A percentile compares a stretch with the other conserved stretches of the same genome.
These are phyloP conservation scores for Nemania sp. DNA, from an alignment of 2,329 filamentous ascomycete species.

Conservation along the genomic window DNA sequence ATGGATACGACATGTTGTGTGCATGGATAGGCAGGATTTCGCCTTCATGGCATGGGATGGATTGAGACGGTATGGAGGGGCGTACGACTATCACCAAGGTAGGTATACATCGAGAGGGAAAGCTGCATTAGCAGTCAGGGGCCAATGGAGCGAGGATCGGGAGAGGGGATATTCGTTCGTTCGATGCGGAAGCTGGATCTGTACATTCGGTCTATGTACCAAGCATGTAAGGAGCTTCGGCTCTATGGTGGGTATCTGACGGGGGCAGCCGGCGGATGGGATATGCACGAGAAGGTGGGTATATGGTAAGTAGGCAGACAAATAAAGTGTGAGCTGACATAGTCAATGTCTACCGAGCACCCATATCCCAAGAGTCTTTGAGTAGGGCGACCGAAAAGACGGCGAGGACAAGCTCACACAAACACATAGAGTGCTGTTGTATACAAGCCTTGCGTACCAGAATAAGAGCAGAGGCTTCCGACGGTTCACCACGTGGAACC, in stretches of 20 bases:
- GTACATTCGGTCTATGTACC: constrained; percentile 13
- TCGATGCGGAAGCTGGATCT: constrained; percentile 14
- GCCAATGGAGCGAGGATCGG: constrained; percentile 16
- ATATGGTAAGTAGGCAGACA: constrained; percentile 1
- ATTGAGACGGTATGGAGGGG: background rate
- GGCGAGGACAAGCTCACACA: constrained; percentile 4
- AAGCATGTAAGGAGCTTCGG: constrained; percentile 11
- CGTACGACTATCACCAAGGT: constrained; percentile 23
- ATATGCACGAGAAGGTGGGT: constrained; percentile 18
- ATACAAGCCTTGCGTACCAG: background rate
- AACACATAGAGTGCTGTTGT: constrained; percentile 10
- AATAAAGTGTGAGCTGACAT: constrained; percentile 15
- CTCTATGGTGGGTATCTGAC: constrained; percentile 17
- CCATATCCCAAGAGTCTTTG: constrained; percentile 4
- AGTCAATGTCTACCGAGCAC: background rate
- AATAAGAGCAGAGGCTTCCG: constrained; percentile 4
- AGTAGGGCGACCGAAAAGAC: background rate
- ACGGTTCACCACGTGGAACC: constrained; percentile 18
- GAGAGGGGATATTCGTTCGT: background rate
- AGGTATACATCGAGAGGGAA: constrained; percentile 15
- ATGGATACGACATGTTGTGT: constrained; percentile 5
- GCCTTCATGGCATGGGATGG: constrained; percentile 8
- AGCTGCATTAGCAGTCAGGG: constrained; percentile 16
- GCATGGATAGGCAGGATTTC: background rate
- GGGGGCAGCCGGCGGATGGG: constrained; percentile 13